Evolutionary conservation across 2,329 filamentous ascomycete species (phyloP).

Genomic region (Ophiosphaerella korrae): DNA sequence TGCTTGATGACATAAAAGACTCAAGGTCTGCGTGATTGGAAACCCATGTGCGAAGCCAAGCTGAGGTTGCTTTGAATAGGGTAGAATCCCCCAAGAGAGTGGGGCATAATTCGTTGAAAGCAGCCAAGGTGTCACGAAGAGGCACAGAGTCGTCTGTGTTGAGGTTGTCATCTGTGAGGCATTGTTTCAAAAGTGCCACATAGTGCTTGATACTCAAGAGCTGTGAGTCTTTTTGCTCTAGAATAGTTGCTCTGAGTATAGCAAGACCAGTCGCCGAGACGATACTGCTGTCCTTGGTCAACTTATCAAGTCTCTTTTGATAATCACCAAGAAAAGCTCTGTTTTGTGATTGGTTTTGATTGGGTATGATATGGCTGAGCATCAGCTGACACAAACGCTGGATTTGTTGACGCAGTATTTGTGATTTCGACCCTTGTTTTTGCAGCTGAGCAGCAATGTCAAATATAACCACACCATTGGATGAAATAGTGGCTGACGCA

Average conservation of each 20-base stretch:
- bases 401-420: conserved; percentile 25
- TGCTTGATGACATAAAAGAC: conserved; percentile 14
- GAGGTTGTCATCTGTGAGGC: conserved; percentile 19
- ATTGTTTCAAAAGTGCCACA: conserved; percentile 25
- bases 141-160: conserved; percentile 4
- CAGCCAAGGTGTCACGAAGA: conserved; percentile 28
- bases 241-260: conserved; percentile 31
- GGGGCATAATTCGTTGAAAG: conserved; percentile 34
- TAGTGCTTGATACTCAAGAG: conserved; percentile 31
- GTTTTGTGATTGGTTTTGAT: conserved; percentile 42
- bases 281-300: conserved; percentile 24
- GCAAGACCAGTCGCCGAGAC: conserved; percentile 30
- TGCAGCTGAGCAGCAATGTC: conserved; percentile 35
- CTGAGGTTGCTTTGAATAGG: conserved; percentile 17
- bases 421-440: conserved; percentile 13
- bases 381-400: conserved; percentile 32
- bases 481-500: conserved; percentile 41
- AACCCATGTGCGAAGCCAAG: conserved; percentile 29
- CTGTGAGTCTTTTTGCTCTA: conserved; percentile 26
- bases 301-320: conserved; percentile 22
- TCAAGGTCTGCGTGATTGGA: conserved; percentile 25
- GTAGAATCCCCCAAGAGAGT: conserved; percentile 22
- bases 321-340: conserved; percentile 37
- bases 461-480: conserved; percentile 30
- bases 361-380: conserved; percentile 38